These are phyloP conservation scores for Zalaria sp. DNA, from an alignment of 2,329 filamentous ascomycete species.

Conservation along the genomic window DNA sequence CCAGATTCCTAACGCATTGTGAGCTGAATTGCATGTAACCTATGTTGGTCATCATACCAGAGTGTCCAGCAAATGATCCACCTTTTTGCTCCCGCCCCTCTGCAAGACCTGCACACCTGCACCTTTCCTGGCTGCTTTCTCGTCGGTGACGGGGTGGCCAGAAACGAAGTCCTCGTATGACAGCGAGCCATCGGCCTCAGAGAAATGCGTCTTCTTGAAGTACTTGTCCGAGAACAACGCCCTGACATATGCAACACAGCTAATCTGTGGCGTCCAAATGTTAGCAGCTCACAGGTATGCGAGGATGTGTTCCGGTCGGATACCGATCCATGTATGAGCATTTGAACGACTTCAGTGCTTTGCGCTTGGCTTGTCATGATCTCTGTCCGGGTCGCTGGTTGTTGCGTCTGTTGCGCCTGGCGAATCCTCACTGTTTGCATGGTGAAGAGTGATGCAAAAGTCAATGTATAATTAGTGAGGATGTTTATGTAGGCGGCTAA, in stretches of 20 bases:
- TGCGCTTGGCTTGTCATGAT: neutral
- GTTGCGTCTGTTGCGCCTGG: too few relatives aligned
- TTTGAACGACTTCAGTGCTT: neutral
- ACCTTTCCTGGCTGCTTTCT: neutral
- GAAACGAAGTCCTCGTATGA: neutral
- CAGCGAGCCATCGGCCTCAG: neutral
- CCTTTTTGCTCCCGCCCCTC: neutral
- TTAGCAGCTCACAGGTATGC: neutral
- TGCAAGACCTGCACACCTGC: neutral
- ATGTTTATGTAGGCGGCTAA: too few relatives aligned
- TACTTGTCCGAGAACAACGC: neutral
- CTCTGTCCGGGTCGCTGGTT: too few relatives aligned
- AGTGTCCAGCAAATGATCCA: neutral
- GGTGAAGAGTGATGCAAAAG: too few relatives aligned
- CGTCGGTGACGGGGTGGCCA: too few relatives aligned
- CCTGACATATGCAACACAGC: neutral
- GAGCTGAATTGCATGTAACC: too few relatives aligned
- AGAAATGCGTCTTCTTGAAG: neutral
- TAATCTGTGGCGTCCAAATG: neutral
- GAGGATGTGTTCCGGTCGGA: neutral
- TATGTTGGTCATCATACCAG: neutral
- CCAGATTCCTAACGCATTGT: neutral
- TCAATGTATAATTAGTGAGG: too few relatives aligned
- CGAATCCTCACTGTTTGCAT: too few relatives aligned
- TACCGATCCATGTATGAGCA: neutral